Base-by-base conservation (phyloP, 1,284 basidiomycete genomes). In the Apiotrichum siamense region DNA sequence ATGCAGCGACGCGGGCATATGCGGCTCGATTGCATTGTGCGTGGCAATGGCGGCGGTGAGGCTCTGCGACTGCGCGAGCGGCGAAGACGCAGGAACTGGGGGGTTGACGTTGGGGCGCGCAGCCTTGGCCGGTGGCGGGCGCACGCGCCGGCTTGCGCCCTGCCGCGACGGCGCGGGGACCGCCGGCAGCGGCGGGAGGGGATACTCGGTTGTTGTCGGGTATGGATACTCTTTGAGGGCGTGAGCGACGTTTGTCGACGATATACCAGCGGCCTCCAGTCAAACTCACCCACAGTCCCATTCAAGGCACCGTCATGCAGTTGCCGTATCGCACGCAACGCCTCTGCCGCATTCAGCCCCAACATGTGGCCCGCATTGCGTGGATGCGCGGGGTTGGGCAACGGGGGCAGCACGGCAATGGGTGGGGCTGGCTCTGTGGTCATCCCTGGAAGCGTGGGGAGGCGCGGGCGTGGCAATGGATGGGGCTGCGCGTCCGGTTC, bases 201-300 rank as follows among this genome's bases (percentile, higher is more conserved):
- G 56, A 18, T 54, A 57, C n/a, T 50, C 43, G 1, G 33, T 21
- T 12, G 27, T 54, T 4, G 49, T 49, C 13, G 56, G 56, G 31
- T 57, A 57, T 4, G 56, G 56, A 35, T 49, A 57, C 21, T 57
- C 56, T 57, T n/a, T n/a, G n/a, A n/a, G 49, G 4, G 3, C 5
- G 42, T 33, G 32, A 39, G 44, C 18, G 31, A n/a, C 9, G 13
- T 18, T 36, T 10, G n/a, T 6, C 21, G 26, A 17, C 3, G 5
- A 5, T 17, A 7, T 38, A n/a, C 13, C 23, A 13, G 23, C 21
- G 32, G n/a, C n/a, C n/a, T n/a, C n/a, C 18, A n/a, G 39, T 17
- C 15, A 9, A 4, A 50, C 54, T 21, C 38, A 57, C 55, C 51
- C 2, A 47, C 44, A 1, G 48, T 29, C 4, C 55, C 55, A 20